Conservation (phyloP, 805 yeast genomes). For the Metschnikowia arizonensis region DNA sequence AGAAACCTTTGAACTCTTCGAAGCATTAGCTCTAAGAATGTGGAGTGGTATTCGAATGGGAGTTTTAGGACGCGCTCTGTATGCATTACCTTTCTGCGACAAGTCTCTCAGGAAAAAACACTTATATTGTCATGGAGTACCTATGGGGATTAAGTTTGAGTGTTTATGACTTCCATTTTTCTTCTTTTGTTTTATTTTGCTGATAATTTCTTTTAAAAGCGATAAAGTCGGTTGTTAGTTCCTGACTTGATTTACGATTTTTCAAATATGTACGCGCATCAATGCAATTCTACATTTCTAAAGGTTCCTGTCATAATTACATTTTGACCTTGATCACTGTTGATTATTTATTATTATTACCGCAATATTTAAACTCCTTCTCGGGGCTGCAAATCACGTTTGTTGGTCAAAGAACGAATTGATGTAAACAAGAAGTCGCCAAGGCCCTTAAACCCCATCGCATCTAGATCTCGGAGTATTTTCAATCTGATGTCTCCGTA, state of each 20-base stretch:
- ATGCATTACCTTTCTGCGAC: slow-evolving; percentile 2
- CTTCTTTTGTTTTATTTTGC: too few species aligned
- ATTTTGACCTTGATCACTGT: neutral
- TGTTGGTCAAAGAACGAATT: slow-evolving; percentile 41
- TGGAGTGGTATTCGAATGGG: neutral
- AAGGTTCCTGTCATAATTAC: neutral
- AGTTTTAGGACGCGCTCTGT: neutral
- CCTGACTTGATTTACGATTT: neutral
- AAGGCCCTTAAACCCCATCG: slow-evolving; percentile 46
- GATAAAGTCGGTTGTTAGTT: too few species aligned
- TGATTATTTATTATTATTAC: neutral
- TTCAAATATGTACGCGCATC: neutral
- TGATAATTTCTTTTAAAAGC: too few species aligned
- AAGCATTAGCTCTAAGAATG: neutral
- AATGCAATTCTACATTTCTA: neutral
- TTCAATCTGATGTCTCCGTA: slow-evolving; percentile 46
- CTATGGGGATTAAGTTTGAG: neutral
- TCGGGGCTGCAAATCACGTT: neutral
- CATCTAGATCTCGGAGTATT: slow-evolving; percentile 41
- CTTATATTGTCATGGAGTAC: neutral
- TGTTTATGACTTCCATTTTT: neutral
- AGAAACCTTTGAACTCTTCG: neutral
- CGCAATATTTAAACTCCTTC: neutral
- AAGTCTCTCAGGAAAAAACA: neutral
- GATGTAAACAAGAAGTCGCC: slow-evolving; percentile 50